phyloP scores from a whole-genome alignment of 1,139 yeast genomes.

The Geotrichum australiense region DNA sequence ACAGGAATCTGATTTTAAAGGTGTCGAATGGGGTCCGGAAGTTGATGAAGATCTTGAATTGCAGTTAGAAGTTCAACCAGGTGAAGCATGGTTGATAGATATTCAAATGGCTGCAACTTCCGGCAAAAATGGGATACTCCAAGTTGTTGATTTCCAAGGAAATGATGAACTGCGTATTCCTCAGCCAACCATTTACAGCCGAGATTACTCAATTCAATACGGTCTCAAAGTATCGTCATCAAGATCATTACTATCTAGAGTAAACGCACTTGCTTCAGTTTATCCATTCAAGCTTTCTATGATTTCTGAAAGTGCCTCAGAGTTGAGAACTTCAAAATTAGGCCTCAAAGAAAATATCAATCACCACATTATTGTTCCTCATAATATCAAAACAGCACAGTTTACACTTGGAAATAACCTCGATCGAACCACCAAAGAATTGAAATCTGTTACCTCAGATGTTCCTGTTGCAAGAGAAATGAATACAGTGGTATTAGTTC shows the following conservation, averaged over 20 bases:
- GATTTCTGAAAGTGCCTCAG: slow-evolving; percentile 25
- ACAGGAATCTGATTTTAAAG: slow-evolving; percentile 86
- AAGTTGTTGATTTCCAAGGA: slow-evolving; percentile 28
- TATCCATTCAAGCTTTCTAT: slow-evolving; percentile 74
- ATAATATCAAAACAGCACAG: slow-evolving; percentile 61
- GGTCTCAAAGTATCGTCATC: slow-evolving; percentile 70
- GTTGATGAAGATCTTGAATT: slow-evolving; percentile 31
- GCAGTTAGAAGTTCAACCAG: slow-evolving; percentile 39
- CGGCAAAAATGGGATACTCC: slow-evolving; percentile 27
- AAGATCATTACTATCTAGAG: slow-evolving; percentile 59
- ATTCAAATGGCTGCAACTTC: slow-evolving; percentile 68
- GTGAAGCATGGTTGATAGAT: slow-evolving; percentile 84
- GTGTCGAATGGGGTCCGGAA: slow-evolving; percentile 88
- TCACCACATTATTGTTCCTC: slow-evolving; percentile 70
- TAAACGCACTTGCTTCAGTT: slow-evolving; percentile 72
- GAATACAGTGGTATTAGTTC: slow-evolving; percentile 59
- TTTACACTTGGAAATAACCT: slow-evolving; percentile 40
- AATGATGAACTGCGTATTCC: slow-evolving; percentile 27
- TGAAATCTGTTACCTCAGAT: slow-evolving; percentile 46
- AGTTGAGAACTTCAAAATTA: slow-evolving; percentile 47
- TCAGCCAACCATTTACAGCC: slow-evolving; percentile 62
- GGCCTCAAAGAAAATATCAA: slow-evolving; percentile 79
- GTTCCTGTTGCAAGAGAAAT: slow-evolving; percentile 70
- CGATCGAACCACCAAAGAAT: slow-evolving; percentile 18
- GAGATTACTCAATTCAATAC: slow-evolving; percentile 79